Base-by-base conservation (phyloP, 1,284 basidiomycete species). In the Acaromyces ingoldii region DNA sequence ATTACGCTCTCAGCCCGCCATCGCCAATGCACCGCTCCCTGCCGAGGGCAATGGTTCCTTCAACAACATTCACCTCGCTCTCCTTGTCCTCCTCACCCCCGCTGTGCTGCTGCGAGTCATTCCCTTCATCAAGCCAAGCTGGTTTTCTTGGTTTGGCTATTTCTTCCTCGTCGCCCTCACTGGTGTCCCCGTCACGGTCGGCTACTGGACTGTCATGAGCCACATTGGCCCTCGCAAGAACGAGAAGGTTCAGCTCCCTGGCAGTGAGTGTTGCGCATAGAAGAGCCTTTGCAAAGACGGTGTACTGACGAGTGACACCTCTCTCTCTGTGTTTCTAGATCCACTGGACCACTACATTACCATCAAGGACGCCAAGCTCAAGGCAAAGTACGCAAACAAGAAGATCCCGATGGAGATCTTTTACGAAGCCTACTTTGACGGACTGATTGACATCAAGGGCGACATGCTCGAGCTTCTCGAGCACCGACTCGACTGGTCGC, bases 371-470 rank as follows among this genome's bases (percentile, higher is more conserved):
- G 77, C 80, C 1, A 85, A 84, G 58, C 81, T 98, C 70, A 87
- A 84, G 79, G 80, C 81, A 25, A 81, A 85, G 66, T 96, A 91
- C 80, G 78, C 58, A 42, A 65, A 84, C 46, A 85, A 86, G 76
- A 97, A 96, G 79, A 96, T 98, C 61, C 92, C 92, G 44, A 95
- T 96, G 86, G 91, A 98, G 79, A 79, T 88, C 62, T 95, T 96
- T 82, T 87, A 98, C 76, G 95, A 98, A 79, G 89, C 90, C 60
- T 98, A 89, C 80, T 97, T 99, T 78, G 91, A 93, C 57, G 86
- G 86, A 60, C 96, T 96, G 80, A 85, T 93, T 59, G 91, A 97
- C 60, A 87, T 97, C 76, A 97, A 96, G 58, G 91, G 88, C 59
- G 91, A 97, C 74, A 85, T 97, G 46, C 81, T 97, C 63, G 91